phyloP scores from a whole-genome alignment of 202 grass and related monocot species.

The Panicum hallii region DNA sequence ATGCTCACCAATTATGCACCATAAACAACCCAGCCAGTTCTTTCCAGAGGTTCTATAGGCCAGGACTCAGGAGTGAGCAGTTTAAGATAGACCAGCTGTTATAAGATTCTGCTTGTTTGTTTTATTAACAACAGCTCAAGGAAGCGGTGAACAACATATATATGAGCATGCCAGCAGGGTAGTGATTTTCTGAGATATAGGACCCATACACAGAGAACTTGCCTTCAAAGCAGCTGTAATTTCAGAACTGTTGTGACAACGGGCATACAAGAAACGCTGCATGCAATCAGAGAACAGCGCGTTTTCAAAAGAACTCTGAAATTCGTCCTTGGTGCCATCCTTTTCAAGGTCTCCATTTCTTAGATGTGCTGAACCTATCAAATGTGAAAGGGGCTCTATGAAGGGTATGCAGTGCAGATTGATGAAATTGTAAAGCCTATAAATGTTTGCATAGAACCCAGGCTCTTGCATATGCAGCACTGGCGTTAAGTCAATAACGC shows the following conservation, averaged over 20 bases:
- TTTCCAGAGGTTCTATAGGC: background rate
- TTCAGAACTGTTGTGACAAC: conserved; percentile 78
- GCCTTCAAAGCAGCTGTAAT: conserved; percentile 82
- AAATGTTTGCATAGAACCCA: background rate
- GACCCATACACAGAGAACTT: conserved; percentile 42
- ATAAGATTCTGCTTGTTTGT: background rate
- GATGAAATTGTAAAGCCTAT: background rate
- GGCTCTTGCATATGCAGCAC: conserved; percentile 20
- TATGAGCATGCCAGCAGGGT: conserved; percentile 34
- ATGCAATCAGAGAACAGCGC: conserved; percentile 72
- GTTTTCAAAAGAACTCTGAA: conserved; percentile 31
- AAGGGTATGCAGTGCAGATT: conserved; percentile 18
- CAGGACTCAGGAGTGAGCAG: conserved; percentile 16
- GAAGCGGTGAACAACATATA: background rate
- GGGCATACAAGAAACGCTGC: conserved; percentile 78
- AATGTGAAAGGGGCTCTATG: conserved; percentile 23
- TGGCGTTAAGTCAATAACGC: conserved; percentile 16
- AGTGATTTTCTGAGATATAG: background rate
- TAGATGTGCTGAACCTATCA: conserved; percentile 48
- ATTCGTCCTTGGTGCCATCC: conserved; percentile 39
- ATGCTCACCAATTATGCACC: background rate
- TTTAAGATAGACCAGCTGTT: conserved; percentile 6
- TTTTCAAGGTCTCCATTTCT: conserved; percentile 42
- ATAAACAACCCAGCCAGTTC: conserved; percentile 12
- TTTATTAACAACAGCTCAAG: conserved; percentile 16